Evolutionary conservation across 139 green algal species (phyloP).

Genomic region (Chlorella sp.): DNA sequence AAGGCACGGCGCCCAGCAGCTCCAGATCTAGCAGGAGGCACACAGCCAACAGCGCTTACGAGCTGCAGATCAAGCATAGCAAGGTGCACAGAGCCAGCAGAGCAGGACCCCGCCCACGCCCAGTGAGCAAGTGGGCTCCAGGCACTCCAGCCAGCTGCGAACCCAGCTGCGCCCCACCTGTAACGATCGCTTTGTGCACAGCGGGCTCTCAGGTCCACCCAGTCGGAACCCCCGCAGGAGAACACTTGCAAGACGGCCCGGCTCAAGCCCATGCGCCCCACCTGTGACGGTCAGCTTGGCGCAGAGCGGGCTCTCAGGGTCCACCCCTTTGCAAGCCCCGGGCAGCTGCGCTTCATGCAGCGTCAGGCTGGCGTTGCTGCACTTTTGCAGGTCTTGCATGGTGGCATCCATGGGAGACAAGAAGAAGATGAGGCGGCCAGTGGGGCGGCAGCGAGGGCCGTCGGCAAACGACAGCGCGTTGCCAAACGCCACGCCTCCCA

Average conservation of each 20-base stretch:
- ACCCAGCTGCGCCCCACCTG: too few relatives aligned
- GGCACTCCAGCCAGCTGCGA: too few relatives aligned
- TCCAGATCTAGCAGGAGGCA: too few relatives aligned
- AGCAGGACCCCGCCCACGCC: too few relatives aligned
- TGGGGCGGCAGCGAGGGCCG: slow-evolving; percentile 36
- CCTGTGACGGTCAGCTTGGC: slow-evolving; percentile 49
- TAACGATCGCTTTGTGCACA: too few relatives aligned
- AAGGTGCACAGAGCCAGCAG: too few relatives aligned
- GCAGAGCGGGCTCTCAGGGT: slow-evolving; percentile 52
- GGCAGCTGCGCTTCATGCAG: slow-evolving; percentile 38
- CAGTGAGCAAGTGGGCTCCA: too few relatives aligned
- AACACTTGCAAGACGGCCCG: not conserved
- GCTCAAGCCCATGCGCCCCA: not conserved
- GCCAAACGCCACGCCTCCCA: slow-evolving; percentile 27
- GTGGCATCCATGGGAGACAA: slow-evolving; percentile 49
- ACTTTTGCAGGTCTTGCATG: slow-evolving; percentile 34
- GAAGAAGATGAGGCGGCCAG: slow-evolving; percentile 63
- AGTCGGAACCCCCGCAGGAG: too few relatives aligned
- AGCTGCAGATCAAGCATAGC: too few relatives aligned
- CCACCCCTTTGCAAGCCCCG: slow-evolving; percentile 17
- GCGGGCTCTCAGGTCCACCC: too few relatives aligned
- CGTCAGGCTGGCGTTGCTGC: slow-evolving; percentile 29
- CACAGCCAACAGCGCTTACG: too few relatives aligned
- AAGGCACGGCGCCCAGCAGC: too few relatives aligned
- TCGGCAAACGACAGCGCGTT: slow-evolving; percentile 58